Percentiles rank a stretch among this genome's conserved stretches.
These are phyloP conservation scores for Penicillium macrosclerotiorum DNA, from an alignment of 495 filamentous ascomycete genomes.

Conservation along the genomic window DNA sequence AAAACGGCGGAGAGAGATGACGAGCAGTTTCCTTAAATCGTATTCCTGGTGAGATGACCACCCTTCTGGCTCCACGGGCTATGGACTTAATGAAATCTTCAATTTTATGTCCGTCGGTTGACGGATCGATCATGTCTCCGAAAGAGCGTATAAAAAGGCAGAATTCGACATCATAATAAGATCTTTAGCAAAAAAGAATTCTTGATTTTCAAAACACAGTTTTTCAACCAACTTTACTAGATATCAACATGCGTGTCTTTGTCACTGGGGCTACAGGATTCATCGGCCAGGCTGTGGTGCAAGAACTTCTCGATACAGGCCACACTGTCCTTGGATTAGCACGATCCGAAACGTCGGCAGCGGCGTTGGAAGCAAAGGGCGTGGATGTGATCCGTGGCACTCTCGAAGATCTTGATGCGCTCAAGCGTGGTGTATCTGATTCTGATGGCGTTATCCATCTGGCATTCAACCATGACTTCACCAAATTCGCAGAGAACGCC, in stretches of 20 bases:
- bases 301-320: conserved; percentile 38
- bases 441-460: conserved; percentile 47
- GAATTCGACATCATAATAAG: too few species aligned
- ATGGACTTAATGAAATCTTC: background rate
- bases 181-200: background rate
- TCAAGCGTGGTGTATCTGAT: conserved; percentile 32
- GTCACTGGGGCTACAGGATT: conserved; percentile 50
- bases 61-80: background rate
- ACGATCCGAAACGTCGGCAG: conserved; percentile 34
- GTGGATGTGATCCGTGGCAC: conserved; percentile 33
- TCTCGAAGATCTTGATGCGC: conserved; percentile 33
- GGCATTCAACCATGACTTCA: conserved; percentile 46
- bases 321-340: conserved; percentile 45
- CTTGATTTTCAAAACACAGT: background rate
- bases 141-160: too few species aligned
- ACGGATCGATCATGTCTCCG: background rate
- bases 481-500: conserved; percentile 28
- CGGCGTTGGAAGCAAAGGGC: conserved; percentile 25
- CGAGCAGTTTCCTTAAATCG: background rate
- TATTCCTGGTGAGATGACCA: background rate
- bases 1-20: background rate
- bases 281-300: conserved; percentile 41
- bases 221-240: background rate
- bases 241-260: conserved; percentile 33
- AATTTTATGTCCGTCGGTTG: conserved; percentile 1